Evolutionary conservation across 305 asterid genomes (phyloP), one percentile per base, ranked within the genome.

Genomic region (Fraxinus latifolia): DNA sequence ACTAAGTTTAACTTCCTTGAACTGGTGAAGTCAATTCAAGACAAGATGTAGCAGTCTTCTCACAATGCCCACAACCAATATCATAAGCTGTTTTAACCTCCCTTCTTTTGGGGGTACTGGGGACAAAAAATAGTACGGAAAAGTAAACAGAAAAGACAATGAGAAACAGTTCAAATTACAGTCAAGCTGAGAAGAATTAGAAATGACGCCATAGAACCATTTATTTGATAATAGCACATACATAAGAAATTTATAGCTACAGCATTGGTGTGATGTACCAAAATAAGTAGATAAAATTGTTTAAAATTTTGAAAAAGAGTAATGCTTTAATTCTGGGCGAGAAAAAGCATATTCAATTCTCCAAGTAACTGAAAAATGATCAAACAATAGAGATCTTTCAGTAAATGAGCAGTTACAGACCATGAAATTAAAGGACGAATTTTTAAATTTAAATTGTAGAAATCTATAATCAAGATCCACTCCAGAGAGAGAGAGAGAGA

Each of bases 391-490:
- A 72, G 42, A 17, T 58, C 58, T 33, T n/a, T 19, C 44, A 47
- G 84, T 62, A 76, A 78, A 76, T 60, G 25, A 72, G 81, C 85
- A 71, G 88, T 85, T 81, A 79, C 79, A 34, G 34, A 75, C 15
- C 85, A 58, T 77, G 65, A 79, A 31, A 37, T 65, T 25, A 74
- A 83, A 31, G 79, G 68, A 17, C 68, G 33, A 33, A 74, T 27
- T 31, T 37, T 60, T 23, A 39, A 83, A 84, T 86, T 83, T 77
- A 81, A 74, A 81, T 55, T 70, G 47, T 77, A 2, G 75, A 86
- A 70, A 84, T 79, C 77, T 62, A 31, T 77, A 83, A 67, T 47
- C 81, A 82, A 82, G 87, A 75, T 74, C 84, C 86, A 74, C 62
- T 77, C 80, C 62, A 9, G 81, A 65, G 32, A 80, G 5, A 82